Evolutionary conservation across 2,329 filamentous ascomycete species (phyloP), one percentile per base, ranked within the genome.

Genomic region (Neoascochyta sp.): DNA sequence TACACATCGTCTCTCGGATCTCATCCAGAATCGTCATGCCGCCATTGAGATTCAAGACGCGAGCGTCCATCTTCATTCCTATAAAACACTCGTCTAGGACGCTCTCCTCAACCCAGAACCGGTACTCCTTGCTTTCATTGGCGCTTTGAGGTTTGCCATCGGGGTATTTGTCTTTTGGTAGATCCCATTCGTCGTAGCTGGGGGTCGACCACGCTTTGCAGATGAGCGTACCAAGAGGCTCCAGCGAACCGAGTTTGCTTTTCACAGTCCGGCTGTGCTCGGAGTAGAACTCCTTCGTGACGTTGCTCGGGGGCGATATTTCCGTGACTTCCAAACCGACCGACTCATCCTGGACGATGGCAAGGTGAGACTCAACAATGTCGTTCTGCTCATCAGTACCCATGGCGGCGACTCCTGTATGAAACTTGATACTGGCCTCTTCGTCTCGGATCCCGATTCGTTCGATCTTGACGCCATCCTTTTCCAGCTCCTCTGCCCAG

Each of bases 71-170:
- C 53, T 68, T 71, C 62, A 71, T 61, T 0, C 86, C 85, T 0
- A 72, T 60, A 36, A 75, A 74, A 51, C 83, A 76, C 32, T 75
- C 66, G 16, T 67, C 38, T 11, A 83, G 62, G 3, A 77, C 57
- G 4, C 71, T 59, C 15, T 78, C 73, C 38, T 95, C 88, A 3
- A 95, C 53, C 50, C 83, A 77, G 43, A 93, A 81, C 9, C 57
- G 55, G 39, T 67, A 63, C 24, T 67, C 69, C 23, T 34, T 45
- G 20, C 74, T 67, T 10, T 60, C 46, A 6, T 37, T 37, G 8
- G 33, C 30, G 34, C 35, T 41, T 6, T 36, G 27, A 15, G 47
- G 45, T 24, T 46, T 47, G 11, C 47, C 50, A 6, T 42, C 28
- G 3, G 48, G 47, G 29, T 54, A 54, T 24, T 50, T 56, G 12